phyloP scores from a whole-genome alignment of 2,329 filamentous ascomycete genomes.

The Ascochyta pisi region DNA sequence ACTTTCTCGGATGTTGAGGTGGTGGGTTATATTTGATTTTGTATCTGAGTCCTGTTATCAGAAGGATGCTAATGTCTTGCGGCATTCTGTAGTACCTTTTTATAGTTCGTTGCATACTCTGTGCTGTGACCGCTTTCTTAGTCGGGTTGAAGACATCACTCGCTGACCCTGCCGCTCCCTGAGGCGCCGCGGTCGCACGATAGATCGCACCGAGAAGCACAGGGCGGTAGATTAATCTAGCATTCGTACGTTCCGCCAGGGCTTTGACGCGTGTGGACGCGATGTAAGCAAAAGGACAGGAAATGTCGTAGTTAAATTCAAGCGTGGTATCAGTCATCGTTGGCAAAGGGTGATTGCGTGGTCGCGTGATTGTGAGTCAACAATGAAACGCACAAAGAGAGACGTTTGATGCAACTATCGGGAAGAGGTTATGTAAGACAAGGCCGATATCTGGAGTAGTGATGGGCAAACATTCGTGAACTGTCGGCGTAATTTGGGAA shows the following conservation, averaged over 20 bases:
- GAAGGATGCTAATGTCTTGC: not conserved
- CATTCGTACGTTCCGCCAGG: slow-evolving; percentile 37
- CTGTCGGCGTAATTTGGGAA: no score
- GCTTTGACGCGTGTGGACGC: slow-evolving; percentile 42
- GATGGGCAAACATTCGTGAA: no score
- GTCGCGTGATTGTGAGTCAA: not conserved
- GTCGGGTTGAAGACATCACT: slow-evolving; percentile 46
- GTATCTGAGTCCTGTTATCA: slow-evolving; percentile 17
- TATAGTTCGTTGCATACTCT: slow-evolving; percentile 41
- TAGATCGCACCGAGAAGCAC: slow-evolving; percentile 47
- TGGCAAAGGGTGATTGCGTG: not conserved
- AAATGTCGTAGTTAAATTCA: slow-evolving; percentile 31
- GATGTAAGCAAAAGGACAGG: slow-evolving; percentile 49
- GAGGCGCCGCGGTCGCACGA: slow-evolving; percentile 44
- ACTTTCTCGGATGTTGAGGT: slow-evolving; percentile 42
- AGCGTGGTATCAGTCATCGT: slow-evolving; percentile 10
- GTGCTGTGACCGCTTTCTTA: slow-evolving; percentile 39
- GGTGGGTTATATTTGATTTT: slow-evolving; percentile 41
- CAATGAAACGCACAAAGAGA: no score
- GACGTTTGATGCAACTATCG: no score
- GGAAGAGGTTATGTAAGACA: no score
- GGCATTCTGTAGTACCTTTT: slow-evolving; percentile 8
- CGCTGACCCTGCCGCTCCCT: slow-evolving; percentile 45
- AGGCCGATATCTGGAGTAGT: no score
- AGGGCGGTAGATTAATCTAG: slow-evolving; percentile 37